Conservation (phyloP, 2,329 filamentous ascomycete species). For the Metarhizium guizhouense region DNA sequence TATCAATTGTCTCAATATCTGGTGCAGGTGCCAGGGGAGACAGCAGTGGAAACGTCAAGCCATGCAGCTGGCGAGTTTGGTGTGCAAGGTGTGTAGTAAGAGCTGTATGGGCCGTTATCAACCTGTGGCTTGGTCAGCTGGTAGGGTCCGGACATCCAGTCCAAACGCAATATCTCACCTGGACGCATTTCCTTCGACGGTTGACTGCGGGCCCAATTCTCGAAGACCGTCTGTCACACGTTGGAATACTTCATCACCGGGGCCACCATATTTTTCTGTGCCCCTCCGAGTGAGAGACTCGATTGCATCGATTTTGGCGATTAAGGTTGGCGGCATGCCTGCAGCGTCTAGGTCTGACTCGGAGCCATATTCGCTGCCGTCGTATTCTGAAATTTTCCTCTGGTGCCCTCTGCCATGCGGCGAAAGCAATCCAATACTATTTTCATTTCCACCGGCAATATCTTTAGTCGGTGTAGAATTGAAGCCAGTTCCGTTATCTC, state of each 20-base stretch:
- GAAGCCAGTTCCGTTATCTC: conserved; percentile 6
- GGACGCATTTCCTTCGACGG: conserved; percentile 62
- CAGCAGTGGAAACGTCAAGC: conserved; percentile 60
- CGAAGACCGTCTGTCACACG: conserved; percentile 61
- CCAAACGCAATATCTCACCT: conserved; percentile 37
- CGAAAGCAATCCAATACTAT: conserved; percentile 36
- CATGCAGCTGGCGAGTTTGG: conserved; percentile 68
- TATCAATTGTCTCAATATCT: conserved; percentile 56
- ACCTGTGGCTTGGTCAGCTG: conserved; percentile 31
- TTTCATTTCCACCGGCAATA: conserved; percentile 22
- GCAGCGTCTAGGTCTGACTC: conserved; percentile 61
- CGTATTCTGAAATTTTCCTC: conserved; percentile 50
- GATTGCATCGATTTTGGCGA: conserved; percentile 62
- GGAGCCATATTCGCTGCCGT: conserved; percentile 66
- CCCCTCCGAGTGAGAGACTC: conserved; percentile 60
- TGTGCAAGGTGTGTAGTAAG: conserved; percentile 66
- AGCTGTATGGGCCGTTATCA: conserved; percentile 68
- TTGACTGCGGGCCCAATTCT: conserved; percentile 64
- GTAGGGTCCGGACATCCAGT: not conserved
- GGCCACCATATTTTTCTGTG: conserved; percentile 56
- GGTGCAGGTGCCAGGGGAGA: conserved; percentile 58
- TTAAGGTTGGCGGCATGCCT: conserved; percentile 57
- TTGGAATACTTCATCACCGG: conserved; percentile 56
- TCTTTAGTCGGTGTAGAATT: conserved; percentile 21
- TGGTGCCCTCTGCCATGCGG: conserved; percentile 35